Evolutionary conservation across 768 basidiomycete genomes (phyloP), one percentile per base, ranked within the genome.

Genomic region (Melanogaster broomeanus): DNA sequence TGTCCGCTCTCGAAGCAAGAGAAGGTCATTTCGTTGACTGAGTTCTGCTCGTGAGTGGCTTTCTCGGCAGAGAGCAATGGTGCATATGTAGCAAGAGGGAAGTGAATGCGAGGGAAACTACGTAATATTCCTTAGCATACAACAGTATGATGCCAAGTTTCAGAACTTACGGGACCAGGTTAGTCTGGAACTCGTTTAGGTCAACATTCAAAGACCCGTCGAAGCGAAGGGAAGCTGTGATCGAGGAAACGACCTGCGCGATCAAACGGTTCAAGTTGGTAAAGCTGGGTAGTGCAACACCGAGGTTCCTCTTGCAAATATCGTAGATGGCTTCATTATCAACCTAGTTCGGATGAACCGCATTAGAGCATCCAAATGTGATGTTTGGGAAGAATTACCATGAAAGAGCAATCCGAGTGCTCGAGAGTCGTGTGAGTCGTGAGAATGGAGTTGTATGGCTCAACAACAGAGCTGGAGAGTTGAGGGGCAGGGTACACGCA

Each of bases 371-470:
- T 24, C 31, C 39, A 37, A 19, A 25, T 6, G 45, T n/a, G 21
- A 10, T 28, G 22, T 30, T 43, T 28, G 11, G 15, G 19, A 22
- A 13, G 11, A 48, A 47, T 45, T 57, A 88, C 97, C 96, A 99
- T 98, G 82, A 99, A 99, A 33, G 97, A 98, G 73, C 97, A 99
- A 77, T 99, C 97, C n/a, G 97, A 97, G 76, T 99, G 97, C 73
- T 98, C 97, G 52, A 98, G 87, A 50, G 97, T 98, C 38, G 97
- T 98, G 73, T 99, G 97, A 43, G 97, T 99, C 42, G 97, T 98
- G 56, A 99, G 79, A 47, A 97, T 90, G 1, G 90, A 90, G 81
- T 99, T 99, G 79, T 99, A 99, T 2, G 97, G 97, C 74, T 99
- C 97, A 39, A 99, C 97, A 55, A 98, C 90, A 31, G 96, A 98